Conservation (phyloP, 2,329 filamentous ascomycete species). For the Colletotrichum destructivum region DNA sequence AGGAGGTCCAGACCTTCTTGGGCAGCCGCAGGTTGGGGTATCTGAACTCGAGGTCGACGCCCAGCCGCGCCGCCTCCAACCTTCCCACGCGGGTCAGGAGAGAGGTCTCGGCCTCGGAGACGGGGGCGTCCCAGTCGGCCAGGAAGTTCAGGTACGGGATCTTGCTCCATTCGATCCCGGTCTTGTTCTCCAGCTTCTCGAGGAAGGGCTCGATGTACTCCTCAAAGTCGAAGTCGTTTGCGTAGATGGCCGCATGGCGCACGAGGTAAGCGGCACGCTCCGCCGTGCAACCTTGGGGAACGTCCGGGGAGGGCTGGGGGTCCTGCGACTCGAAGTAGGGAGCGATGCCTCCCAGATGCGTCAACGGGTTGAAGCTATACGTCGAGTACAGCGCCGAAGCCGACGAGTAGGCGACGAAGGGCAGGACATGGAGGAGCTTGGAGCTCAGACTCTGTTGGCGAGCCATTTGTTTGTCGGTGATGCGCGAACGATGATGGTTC, state of each 20-base stretch:
- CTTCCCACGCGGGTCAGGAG: constrained; percentile 73
- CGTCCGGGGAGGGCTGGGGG: constrained; percentile 58
- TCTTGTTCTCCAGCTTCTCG: constrained; percentile 71
- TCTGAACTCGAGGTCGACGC: constrained; percentile 70
- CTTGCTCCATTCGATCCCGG: constrained; percentile 68
- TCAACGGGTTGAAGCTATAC: constrained; percentile 67
- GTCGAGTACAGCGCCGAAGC: constrained; percentile 58
- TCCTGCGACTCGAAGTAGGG: constrained; percentile 72
- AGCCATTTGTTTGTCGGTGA: constrained; percentile 15
- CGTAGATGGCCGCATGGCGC: constrained; percentile 73
- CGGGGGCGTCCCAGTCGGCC: constrained; percentile 68
- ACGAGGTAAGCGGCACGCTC: constrained; percentile 69
- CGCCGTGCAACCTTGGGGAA: constrained; percentile 66
- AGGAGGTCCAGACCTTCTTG: constrained; percentile 72
- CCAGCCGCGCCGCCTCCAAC: constrained; percentile 72
- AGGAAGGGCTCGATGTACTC: constrained; percentile 71
- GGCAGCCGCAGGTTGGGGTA: constrained; percentile 70
- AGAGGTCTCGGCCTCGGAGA: constrained; percentile 65
- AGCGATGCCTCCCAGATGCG: constrained; percentile 69
- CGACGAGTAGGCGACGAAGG: constrained; percentile 31
- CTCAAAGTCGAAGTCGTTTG: constrained; percentile 72
- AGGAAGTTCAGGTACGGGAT: constrained; percentile 71
- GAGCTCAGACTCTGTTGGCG: constrained; percentile 17
- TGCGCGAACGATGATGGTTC: neutral
- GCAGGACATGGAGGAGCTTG: constrained; percentile 24